Evolutionary conservation across 352 stramenopile genomes (phyloP).

Genomic region (Phytophthora chlamydospora): DNA sequence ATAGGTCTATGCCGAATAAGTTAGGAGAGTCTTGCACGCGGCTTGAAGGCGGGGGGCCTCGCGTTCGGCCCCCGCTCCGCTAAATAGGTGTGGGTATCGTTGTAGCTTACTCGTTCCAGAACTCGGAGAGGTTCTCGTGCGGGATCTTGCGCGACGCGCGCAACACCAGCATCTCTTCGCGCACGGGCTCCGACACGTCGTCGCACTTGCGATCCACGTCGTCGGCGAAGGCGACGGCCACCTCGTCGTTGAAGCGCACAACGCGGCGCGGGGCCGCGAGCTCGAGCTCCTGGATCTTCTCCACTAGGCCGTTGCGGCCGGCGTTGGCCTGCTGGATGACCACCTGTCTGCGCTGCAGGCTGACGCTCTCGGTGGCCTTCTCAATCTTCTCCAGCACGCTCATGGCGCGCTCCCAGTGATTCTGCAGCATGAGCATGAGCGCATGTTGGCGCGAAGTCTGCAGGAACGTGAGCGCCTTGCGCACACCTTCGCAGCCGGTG

Average conservation of each 20-base stretch:
- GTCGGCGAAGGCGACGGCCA: conserved; percentile 50
- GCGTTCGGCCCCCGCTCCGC: conserved; percentile 21
- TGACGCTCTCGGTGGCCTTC: conserved; percentile 73
- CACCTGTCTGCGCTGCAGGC: conserved; percentile 62
- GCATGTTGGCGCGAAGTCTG: conserved; percentile 74
- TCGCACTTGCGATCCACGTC: conserved; percentile 74
- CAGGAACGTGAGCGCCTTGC: conserved; percentile 69
- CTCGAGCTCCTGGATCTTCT: conserved; percentile 43
- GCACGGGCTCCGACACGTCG: conserved; percentile 51
- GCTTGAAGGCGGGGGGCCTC: conserved; percentile 12
- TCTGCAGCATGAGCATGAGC: conserved; percentile 77
- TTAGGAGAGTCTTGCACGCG: conserved; percentile 34
- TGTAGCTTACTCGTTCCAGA: conserved; percentile 57
- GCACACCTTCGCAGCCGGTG: conserved; percentile 60
- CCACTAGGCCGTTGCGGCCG: conserved; percentile 34
- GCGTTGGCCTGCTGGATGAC: conserved; percentile 70
- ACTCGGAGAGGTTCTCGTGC: conserved; percentile 75
- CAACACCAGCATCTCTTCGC: conserved; percentile 83
- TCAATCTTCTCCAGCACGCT: conserved; percentile 80
- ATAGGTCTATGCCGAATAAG: conserved; percentile 46
- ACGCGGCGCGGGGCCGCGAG: conserved; percentile 24
- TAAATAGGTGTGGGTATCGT: conserved; percentile 25
- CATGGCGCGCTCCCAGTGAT: conserved; percentile 80
- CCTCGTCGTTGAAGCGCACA: conserved; percentile 68
- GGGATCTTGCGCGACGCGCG: conserved; percentile 75